Evolutionary conservation across 495 filamentous ascomycete genomes (phyloP).

Genomic region (Pyrenula massariospora): DNA sequence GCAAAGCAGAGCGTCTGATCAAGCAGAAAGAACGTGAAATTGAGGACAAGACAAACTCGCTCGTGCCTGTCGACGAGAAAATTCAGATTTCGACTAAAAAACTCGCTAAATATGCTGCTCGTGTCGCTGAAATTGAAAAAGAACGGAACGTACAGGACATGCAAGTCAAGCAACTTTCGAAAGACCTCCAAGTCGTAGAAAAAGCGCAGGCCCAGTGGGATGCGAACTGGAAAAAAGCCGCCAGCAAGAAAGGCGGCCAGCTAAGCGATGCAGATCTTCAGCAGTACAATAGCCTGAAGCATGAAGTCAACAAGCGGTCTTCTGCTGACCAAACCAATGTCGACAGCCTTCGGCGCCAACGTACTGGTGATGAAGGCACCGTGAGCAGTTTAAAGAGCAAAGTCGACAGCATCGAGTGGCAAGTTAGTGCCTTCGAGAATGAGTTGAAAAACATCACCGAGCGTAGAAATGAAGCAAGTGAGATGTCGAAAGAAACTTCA

Average conservation of each 20-base stretch:
- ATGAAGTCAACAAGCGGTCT: conserved; percentile 77
- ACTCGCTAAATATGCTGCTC: conserved; percentile 49
- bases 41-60: conserved; percentile 69
- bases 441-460: conserved; percentile 61
- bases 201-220: conserved; percentile 89
- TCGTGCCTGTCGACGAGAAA: conserved; percentile 89
- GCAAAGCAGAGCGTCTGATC: conserved; percentile 71
- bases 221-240: conserved; percentile 66
- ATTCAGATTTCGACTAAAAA: conserved; percentile 68
- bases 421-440: conserved; percentile 56
- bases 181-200: conserved; percentile 69
- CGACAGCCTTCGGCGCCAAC: conserved; percentile 70
- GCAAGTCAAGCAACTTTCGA: conserved; percentile 58
- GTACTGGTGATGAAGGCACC: conserved; percentile 81
- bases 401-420: conserved; percentile 64
- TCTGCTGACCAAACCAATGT: conserved; percentile 72
- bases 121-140: conserved; percentile 59
- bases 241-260: conserved; percentile 76
- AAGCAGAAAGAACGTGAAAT: conserved; percentile 79
- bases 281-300: conserved; percentile 76
- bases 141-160: conserved; percentile 59
- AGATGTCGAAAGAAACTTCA: conserved; percentile 49
- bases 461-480: conserved; percentile 47
- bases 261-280: conserved; percentile 77
- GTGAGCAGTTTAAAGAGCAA: conserved; percentile 77